Evolutionary conservation across 352 stramenopile species (phyloP).

Genomic region (Pythium aquatile): DNA sequence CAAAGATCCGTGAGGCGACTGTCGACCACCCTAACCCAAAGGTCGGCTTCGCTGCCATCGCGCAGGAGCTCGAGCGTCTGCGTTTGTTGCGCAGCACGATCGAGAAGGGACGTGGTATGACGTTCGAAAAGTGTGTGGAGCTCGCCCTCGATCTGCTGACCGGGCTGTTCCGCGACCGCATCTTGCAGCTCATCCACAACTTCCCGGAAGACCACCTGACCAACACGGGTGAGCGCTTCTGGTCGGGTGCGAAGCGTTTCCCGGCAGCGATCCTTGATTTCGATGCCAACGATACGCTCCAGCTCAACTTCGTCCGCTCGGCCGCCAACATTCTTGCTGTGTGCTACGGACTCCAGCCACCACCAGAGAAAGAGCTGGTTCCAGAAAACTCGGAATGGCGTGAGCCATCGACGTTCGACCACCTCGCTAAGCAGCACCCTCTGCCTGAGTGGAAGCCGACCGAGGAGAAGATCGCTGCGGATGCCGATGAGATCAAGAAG

Average conservation of each 20-base stretch:
- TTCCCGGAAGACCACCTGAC: slow-evolving; percentile 83
- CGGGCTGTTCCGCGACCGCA: slow-evolving; percentile 83
- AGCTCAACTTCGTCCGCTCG: slow-evolving; percentile 78
- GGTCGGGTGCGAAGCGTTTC: slow-evolving; percentile 85
- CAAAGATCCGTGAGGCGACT: slow-evolving; percentile 64
- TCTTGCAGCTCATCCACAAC: slow-evolving; percentile 85
- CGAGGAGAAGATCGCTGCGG: slow-evolving; percentile 75
- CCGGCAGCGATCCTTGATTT: slow-evolving; percentile 64
- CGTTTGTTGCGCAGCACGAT: slow-evolving; percentile 52
- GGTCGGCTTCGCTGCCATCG: slow-evolving; percentile 57
- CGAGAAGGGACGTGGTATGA: slow-evolving; percentile 48
- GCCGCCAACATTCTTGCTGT: slow-evolving; percentile 81
- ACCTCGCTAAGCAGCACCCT: slow-evolving; percentile 40
- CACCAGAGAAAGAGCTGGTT: slow-evolving; percentile 66
- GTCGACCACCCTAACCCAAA: slow-evolving; percentile 78
- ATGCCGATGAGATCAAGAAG: slow-evolving; percentile 57
- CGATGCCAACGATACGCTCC: slow-evolving; percentile 55
- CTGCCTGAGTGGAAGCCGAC: slow-evolving; percentile 65
- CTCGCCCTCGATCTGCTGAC: slow-evolving; percentile 77
- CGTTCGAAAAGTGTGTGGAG: slow-evolving; percentile 72
- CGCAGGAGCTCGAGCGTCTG: slow-evolving; percentile 74
- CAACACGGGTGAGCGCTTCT: slow-evolving; percentile 82
- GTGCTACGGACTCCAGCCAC: slow-evolving; percentile 69
- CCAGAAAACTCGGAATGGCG: slow-evolving; percentile 85
- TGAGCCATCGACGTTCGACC: slow-evolving; percentile 57